Evolutionary conservation across 129 eudicot genomes (phyloP).

Genomic region (Artemisia tridentata): DNA sequence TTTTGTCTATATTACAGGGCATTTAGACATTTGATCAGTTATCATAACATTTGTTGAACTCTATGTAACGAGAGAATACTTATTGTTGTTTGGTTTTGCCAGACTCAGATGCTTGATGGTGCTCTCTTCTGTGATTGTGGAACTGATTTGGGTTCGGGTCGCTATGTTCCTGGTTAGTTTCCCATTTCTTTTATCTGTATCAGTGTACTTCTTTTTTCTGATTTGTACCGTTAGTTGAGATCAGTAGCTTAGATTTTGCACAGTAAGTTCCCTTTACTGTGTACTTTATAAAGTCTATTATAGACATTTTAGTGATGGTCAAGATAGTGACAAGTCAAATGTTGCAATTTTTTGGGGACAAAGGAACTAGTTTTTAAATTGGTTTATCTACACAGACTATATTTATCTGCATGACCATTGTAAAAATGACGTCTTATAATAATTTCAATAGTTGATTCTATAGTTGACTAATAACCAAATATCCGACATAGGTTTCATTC

Average conservation of each 20-base stretch:
- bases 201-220: background rate
- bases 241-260: background rate
- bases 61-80: background rate
- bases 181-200: background rate
- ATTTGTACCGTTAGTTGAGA: background rate
- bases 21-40: constrained; percentile 3
- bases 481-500: background rate
- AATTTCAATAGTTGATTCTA: background rate
- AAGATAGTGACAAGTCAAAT: background rate
- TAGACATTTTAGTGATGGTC: background rate
- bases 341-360: background rate
- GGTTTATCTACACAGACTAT: background rate
- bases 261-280: background rate
- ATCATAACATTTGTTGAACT: background rate
- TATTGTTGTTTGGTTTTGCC: constrained; percentile 18
- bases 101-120: constrained; percentile 78
- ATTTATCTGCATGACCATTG: background rate
- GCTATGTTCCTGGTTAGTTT: constrained; percentile 88
- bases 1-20: background rate
- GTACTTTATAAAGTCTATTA: background rate
- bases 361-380: background rate
- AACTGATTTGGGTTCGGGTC: constrained; percentile 88
- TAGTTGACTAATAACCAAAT: background rate
- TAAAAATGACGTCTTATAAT: too few species aligned
- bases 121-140: constrained; percentile 86